A percentile compares a stretch with the other conserved stretches of the same genome.
phyloP scores from a whole-genome alignment of 768 basidiomycete species.

The Pholiota conissans region DNA sequence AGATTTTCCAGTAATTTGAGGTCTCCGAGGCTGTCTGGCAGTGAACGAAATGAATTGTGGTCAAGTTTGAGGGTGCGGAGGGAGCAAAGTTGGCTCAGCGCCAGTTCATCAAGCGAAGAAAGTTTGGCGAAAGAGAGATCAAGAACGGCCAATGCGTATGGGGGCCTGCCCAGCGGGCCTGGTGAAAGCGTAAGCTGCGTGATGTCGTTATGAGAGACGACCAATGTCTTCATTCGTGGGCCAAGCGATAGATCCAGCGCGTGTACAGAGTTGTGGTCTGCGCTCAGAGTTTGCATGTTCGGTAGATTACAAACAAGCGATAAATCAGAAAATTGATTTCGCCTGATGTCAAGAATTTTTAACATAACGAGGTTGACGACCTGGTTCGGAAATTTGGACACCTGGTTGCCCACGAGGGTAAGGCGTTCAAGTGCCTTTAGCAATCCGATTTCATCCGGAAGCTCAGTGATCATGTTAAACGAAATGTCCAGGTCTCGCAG shows the following conservation, averaged over 20 bases:
- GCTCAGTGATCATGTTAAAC: constrained; percentile 83
- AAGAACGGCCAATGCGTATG: constrained; percentile 57
- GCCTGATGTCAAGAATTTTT: constrained; percentile 74
- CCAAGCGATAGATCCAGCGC: constrained; percentile 80
- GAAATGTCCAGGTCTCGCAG: constrained; percentile 90
- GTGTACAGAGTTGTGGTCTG: constrained; percentile 83
- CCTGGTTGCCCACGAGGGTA: constrained; percentile 83
- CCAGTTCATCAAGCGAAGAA: constrained; percentile 74
- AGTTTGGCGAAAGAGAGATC: constrained; percentile 90
- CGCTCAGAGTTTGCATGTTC: constrained; percentile 61
- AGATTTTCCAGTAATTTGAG: constrained; percentile 70
- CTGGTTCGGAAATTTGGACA: constrained; percentile 68
- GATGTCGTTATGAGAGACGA: constrained; percentile 88
- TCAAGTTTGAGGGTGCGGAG: constrained; percentile 76
- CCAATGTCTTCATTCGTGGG: constrained; percentile 60
- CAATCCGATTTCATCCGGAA: constrained; percentile 79
- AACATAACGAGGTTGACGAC: constrained; percentile 59
- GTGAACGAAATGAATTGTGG: constrained; percentile 80
- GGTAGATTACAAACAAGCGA: constrained; percentile 68
- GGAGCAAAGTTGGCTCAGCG: constrained; percentile 69
- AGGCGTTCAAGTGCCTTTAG: constrained; percentile 70
- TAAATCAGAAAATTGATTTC: constrained; percentile 83
- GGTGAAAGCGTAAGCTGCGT: constrained; percentile 69
- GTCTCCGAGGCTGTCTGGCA: constrained; percentile 83
- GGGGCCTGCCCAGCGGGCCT: constrained; percentile 32